A percentile compares a stretch with the other conserved stretches of the same genome.
Evolutionary conservation across 352 stramenopile genomes (phyloP).

Genomic region (Phytophthora ohioensis): DNA sequence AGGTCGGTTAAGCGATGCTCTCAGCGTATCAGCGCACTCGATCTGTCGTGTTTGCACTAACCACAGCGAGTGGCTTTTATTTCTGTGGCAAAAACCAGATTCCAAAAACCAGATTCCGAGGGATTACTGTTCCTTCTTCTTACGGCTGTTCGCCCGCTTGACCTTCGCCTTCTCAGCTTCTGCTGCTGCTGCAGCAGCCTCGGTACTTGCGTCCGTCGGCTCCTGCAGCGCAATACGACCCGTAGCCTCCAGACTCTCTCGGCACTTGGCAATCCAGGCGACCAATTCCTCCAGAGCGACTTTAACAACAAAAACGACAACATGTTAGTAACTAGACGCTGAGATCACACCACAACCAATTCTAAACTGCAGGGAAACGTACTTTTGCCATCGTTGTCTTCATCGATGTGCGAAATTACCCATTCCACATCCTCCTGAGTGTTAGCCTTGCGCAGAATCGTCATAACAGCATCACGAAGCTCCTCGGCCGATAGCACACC

Average conservation of each 20-base stretch:
- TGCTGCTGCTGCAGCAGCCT: conserved; percentile 36
- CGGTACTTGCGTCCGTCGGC: conserved; percentile 34
- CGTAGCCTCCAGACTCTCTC: conserved; percentile 90
- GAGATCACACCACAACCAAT: conserved; percentile 4
- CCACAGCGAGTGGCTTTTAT: conserved; percentile 17
- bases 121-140: conserved; percentile 59
- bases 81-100: conserved; percentile 10
- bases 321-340: conserved; percentile 24
- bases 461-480: conserved; percentile 95
- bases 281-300: conserved; percentile 95
- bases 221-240: conserved; percentile 74
- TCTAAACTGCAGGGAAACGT: conserved; percentile 36
- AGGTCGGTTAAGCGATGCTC: conserved; percentile 5
- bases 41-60: conserved; percentile 6
- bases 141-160: conserved; percentile 76
- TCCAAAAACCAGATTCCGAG: conserved; percentile 19
- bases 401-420: conserved; percentile 94
- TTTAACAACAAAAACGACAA: conserved; percentile 44
- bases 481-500: conserved; percentile 96
- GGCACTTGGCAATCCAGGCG: conserved; percentile 87
- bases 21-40: not conserved
- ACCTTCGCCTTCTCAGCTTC: conserved; percentile 53
- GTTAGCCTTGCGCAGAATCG: conserved; percentile 94
- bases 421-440: conserved; percentile 96
- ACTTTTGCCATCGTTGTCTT: conserved; percentile 92